Evolutionary conservation across 2,329 filamentous ascomycete genomes (phyloP).

Genomic region (Talaromyces islandicus): DNA sequence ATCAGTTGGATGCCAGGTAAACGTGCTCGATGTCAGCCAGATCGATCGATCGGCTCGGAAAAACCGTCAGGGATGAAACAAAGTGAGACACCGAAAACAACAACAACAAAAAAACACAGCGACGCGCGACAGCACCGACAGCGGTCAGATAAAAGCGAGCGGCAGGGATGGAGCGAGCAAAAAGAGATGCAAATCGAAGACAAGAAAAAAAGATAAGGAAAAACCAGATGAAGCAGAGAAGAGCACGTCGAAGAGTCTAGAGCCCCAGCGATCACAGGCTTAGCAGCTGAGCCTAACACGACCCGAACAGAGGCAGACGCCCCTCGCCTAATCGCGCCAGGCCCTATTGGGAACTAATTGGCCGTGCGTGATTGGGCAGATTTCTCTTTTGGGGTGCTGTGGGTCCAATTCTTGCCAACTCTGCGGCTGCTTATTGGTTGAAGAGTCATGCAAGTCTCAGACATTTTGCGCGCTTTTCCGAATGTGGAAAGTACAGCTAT

Average conservation of each 20-base stretch:
- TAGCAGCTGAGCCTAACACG: background rate
- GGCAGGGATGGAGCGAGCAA: background rate
- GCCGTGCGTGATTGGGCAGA: background rate
- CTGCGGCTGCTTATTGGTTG: background rate
- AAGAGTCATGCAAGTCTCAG: slow-evolving; percentile 6
- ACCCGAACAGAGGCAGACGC: background rate
- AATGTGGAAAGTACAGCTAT: background rate
- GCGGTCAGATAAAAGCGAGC: background rate
- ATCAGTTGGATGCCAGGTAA: background rate
- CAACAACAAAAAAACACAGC: background rate
- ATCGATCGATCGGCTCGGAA: background rate
- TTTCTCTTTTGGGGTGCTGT: background rate
- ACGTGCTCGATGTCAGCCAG: background rate
- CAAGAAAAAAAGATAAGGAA: background rate
- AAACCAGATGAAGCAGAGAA: background rate
- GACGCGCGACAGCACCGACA: background rate
- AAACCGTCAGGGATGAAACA: background rate
- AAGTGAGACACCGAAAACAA: background rate
- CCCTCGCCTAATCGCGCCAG: background rate
- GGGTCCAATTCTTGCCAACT: background rate
- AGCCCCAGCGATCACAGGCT: background rate
- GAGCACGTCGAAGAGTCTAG: background rate
- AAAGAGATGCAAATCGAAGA: background rate
- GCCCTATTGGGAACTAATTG: background rate
- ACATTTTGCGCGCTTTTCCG: background rate